Evolutionary conservation across 176 grass and related monocot species (phyloP).

Genomic region (Tillandsia fasciculata): DNA sequence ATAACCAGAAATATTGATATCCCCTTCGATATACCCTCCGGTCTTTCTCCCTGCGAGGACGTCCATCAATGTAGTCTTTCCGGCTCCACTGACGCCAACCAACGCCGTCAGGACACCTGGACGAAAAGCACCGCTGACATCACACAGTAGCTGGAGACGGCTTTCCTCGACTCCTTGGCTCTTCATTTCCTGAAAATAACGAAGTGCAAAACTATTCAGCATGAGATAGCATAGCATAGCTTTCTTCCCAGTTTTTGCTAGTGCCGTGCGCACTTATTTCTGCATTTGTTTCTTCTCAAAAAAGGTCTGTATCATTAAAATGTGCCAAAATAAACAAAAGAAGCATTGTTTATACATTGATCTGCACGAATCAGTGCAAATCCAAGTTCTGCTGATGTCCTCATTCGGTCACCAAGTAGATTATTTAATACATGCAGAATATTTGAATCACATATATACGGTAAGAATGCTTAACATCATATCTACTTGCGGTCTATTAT

Average conservation of each 20-base stretch:
- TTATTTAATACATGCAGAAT: too few relatives aligned
- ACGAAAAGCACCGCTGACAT: slow-evolving; percentile 84
- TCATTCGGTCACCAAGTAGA: too few relatives aligned
- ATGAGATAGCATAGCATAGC: neutral
- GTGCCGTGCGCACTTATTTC: too few relatives aligned
- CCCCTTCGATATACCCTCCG: slow-evolving; percentile 64
- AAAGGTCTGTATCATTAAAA: neutral
- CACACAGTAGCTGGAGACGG: slow-evolving; percentile 51
- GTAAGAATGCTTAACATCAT: neutral
- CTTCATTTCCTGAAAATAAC: slow-evolving; percentile 72
- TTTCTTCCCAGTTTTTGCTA: too few relatives aligned
- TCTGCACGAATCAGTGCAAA: too few relatives aligned
- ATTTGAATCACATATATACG: too few relatives aligned
- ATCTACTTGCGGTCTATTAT: neutral
- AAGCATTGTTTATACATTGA: too few relatives aligned
- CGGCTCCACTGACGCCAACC: slow-evolving; percentile 88
- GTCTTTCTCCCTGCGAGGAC: slow-evolving; percentile 92
- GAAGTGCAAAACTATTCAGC: neutral
- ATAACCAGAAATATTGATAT: slow-evolving; percentile 59
- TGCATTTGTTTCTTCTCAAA: too few relatives aligned
- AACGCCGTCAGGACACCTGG: slow-evolving; percentile 79
- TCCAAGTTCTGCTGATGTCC: too few relatives aligned
- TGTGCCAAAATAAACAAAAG: neutral
- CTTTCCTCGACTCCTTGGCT: slow-evolving; percentile 66
- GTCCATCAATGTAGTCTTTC: slow-evolving; percentile 95